These are phyloP conservation scores for Capronia epimyces DNA, from an alignment of 2,329 filamentous ascomycete species.

Conservation along the genomic window DNA sequence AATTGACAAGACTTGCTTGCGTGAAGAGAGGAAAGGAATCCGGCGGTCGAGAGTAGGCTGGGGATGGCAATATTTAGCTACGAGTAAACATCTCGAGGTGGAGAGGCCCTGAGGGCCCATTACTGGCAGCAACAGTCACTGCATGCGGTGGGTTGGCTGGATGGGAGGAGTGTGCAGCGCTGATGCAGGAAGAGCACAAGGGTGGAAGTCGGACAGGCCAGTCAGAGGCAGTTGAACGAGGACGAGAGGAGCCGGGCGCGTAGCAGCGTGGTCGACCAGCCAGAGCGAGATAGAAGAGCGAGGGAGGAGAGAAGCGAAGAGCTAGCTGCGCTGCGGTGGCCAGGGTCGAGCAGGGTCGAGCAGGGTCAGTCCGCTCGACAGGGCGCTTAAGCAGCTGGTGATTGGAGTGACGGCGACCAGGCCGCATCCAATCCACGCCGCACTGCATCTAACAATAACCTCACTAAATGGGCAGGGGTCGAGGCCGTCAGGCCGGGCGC, in stretches of 20 bases:
- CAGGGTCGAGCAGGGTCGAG: too few relatives aligned
- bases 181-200: constrained; percentile 1
- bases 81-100: constrained; percentile 1
- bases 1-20: constrained; percentile 32
- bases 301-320: background rate
- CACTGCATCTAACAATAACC: background rate
- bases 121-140: background rate
- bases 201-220: background rate
- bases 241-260: constrained; percentile 15
- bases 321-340: background rate
- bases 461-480: background rate
- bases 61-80: constrained; percentile 30
- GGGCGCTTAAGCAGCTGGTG: constrained; percentile 13
- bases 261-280: constrained; percentile 6
- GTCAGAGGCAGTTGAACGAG: constrained; percentile 6
- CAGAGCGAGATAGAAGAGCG: constrained; percentile 1
- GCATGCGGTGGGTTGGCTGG: constrained; percentile 16
- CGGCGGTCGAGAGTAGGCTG: constrained; percentile 10
- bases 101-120: constrained; percentile 8
- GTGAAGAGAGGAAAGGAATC: constrained; percentile 22
- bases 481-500: too few relatives aligned
- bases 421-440: background rate
- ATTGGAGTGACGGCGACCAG: constrained; percentile 16
- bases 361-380: constrained; percentile 2
- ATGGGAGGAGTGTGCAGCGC: constrained; percentile 7